A percentile compares a stretch with the other conserved stretches of the same genome.
These are phyloP conservation scores for Reticulascus tulasneorum DNA, from an alignment of 2,329 filamentous ascomycete species.

Conservation along the genomic window DNA sequence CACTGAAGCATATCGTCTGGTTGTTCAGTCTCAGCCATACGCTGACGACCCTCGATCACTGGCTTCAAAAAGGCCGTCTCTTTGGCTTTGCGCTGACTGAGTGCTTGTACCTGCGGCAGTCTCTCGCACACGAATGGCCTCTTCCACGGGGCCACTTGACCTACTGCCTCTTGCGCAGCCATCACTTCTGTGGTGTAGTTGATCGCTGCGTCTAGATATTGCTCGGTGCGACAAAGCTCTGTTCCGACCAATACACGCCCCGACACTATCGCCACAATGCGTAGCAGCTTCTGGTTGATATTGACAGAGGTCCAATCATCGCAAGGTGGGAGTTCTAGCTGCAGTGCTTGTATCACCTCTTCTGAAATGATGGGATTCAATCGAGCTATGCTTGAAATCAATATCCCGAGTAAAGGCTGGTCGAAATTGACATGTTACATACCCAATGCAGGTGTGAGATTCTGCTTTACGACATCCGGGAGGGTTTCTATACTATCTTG, in stretches of 20 bases:
- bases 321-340: constrained; percentile 28
- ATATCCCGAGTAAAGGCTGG: neutral
- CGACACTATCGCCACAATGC: constrained; percentile 42
- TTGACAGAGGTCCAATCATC: constrained; percentile 37
- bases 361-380: constrained; percentile 28
- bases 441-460: constrained; percentile 30
- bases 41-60: no score
- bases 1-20: constrained; percentile 48
- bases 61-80: no score
- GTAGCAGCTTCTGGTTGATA: constrained; percentile 36
- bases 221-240: constrained; percentile 39
- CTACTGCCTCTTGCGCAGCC: constrained; percentile 23
- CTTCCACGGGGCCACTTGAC: constrained; percentile 22
- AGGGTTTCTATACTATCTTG: constrained; percentile 13
- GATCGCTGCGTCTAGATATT: constrained; percentile 43
- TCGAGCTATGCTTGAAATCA: constrained; percentile 14
- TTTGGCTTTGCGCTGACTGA: no score
- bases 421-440: neutral
- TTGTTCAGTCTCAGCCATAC: no score
- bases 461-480: constrained; percentile 24
- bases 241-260: constrained; percentile 44
- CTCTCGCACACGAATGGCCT: constrained; percentile 27
- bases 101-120: constrained; percentile 32
- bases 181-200: constrained; percentile 42
- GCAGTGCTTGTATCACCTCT: constrained; percentile 31